Percentiles rank a stretch among this genome's conserved stretches.
Conservation (phyloP, 495 filamentous ascomycete species). For the Aspergillus mulundensis region DNA sequence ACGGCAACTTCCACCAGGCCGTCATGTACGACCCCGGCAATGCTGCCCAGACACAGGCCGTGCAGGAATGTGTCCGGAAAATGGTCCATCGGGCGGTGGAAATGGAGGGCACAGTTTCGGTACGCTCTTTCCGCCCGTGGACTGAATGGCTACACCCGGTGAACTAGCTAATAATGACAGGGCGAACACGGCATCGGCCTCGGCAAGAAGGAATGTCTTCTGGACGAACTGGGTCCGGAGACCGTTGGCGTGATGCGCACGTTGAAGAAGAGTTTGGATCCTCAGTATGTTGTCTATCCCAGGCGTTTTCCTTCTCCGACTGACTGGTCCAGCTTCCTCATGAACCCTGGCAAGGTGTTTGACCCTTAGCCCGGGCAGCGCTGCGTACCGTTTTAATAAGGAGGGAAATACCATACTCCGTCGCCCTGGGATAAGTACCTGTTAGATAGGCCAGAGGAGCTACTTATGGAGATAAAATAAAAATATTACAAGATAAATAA, state of each 20-base stretch:
- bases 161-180: constrained; percentile 14
- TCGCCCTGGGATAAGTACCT: too few species aligned
- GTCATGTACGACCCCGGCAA: constrained; percentile 67
- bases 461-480: too few species aligned
- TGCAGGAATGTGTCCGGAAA: constrained; percentile 70
- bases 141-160: not conserved
- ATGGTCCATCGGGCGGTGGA: constrained; percentile 80
- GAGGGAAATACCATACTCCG: too few species aligned
- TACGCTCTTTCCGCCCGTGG: not conserved
- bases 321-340: constrained; percentile 51
- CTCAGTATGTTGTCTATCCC: constrained; percentile 30
- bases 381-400: too few species aligned
- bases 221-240: constrained; percentile 69
- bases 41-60: constrained; percentile 51
- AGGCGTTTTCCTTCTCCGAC: not conserved
- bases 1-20: constrained; percentile 86
- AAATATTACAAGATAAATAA: too few species aligned
- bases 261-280: constrained; percentile 75
- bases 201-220: constrained; percentile 70
- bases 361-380: not conserved
- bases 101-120: constrained; percentile 72
- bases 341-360: constrained; percentile 75
- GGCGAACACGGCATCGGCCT: constrained; percentile 82
- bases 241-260: constrained; percentile 76
- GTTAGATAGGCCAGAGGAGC: too few species aligned